Conservation (phyloP, 306 rosid species). For the Fragaria vesca region DNA sequence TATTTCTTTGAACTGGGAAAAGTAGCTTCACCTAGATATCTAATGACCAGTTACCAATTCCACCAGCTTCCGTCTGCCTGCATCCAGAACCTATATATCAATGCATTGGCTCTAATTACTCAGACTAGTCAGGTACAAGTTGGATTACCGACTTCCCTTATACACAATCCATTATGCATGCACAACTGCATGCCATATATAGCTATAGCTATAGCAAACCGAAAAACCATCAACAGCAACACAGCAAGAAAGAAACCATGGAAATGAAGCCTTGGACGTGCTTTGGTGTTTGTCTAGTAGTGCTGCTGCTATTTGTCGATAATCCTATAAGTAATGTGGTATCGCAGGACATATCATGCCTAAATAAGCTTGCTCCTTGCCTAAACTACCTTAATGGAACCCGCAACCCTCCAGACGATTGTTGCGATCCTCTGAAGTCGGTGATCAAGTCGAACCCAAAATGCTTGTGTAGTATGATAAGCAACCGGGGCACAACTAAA, state of each 20-base stretch:
- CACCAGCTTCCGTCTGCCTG: neutral
- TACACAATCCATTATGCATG: neutral
- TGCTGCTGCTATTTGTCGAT: neutral
- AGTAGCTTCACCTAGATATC: constrained; percentile 12
- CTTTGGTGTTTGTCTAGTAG: neutral
- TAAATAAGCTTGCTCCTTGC: constrained; percentile 49
- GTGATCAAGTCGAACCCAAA: constrained; percentile 45
- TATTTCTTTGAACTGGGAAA: neutral
- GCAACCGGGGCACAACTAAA: constrained; percentile 42
- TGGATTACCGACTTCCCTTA: neutral
- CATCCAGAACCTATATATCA: neutral
- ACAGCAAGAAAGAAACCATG: neutral
- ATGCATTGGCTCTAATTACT: neutral
- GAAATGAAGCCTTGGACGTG: constrained; percentile 3
- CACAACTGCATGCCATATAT: neutral
- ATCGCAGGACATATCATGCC: constrained; percentile 33
- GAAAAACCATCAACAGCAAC: neutral
- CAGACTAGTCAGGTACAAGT: constrained; percentile 1
- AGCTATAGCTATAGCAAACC: neutral
- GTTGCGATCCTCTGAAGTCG: constrained; percentile 57
- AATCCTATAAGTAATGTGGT: neutral
- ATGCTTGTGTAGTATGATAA: constrained; percentile 53
- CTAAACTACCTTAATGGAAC: constrained; percentile 52
- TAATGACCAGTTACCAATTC: constrained; percentile 9
- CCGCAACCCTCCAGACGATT: constrained; percentile 44